Base-by-base conservation (phyloP, 2,329 filamentous ascomycete genomes). In the Immersiporthe knoxdaviesiana region DNA sequence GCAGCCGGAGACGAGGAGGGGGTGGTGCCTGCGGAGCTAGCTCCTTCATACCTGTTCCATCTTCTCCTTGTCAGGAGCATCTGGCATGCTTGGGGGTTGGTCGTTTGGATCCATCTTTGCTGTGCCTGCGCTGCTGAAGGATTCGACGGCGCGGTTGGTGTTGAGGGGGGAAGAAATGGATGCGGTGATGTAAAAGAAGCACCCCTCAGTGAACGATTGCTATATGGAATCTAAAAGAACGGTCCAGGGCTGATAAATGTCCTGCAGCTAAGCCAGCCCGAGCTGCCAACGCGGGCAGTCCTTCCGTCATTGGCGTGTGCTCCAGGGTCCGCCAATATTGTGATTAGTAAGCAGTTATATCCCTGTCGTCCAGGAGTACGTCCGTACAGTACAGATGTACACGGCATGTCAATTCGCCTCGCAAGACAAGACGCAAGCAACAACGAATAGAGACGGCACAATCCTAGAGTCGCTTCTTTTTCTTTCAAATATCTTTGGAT, bases 31-130 rank as follows among this genome's bases (percentile, higher is more conserved):
- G 54, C 39, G 37, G 63, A 54, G 68, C 68, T 68, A 70, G 65
- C 52, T 8, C n/a, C n/a, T n/a, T n/a, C 58, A 35, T 77, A 83
- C 85, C 82, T 86, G 83, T 70, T 86, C 85, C 85, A 88, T 88
- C 76, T 85, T 87, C 76, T 87, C 84, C 75, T 84, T 83, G 74
- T 88, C 85, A 30, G 86, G 86, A 70, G 84, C 86, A 74, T 88
- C 86, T 63, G 80, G 80, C 73, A 78, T 78, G 78, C 30, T 79
- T 27, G 76, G 72, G 30, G 74, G 79, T 73, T 81, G 80, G 69
- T 83, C 80, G 77, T 81, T 81, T 18, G 83, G 79, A 72, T 86
- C 84, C 84, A 86, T 81, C n/a, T 50, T n/a, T 81, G 69, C n/a
- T 47, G 35, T 30, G 44, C 50, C 52, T 27, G 24, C 39, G 47